A percentile compares a stretch with the other conserved stretches of the same genome.
Conservation (phyloP, 2,329 filamentous ascomycete species). For the Phialophora macrospora region DNA sequence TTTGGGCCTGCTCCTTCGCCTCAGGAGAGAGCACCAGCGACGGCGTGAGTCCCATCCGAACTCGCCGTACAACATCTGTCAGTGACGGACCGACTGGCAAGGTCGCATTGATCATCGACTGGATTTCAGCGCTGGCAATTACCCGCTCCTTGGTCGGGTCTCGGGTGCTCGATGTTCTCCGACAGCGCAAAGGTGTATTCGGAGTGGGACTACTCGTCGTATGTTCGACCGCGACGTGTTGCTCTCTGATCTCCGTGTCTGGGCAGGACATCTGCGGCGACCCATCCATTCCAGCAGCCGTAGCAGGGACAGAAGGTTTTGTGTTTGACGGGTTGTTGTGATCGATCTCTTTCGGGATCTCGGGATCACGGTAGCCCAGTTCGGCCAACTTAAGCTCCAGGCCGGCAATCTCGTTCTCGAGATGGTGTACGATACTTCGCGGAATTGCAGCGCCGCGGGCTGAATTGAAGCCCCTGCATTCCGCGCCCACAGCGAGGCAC, state of each 20-base stretch:
- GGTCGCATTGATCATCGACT: constrained; percentile 25
- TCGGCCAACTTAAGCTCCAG: constrained; percentile 13
- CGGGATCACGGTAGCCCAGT: background rate
- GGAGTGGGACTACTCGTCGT: background rate
- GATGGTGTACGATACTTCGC: constrained; percentile 18
- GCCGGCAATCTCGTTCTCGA: constrained; percentile 15
- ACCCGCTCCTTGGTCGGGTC: constrained; percentile 13
- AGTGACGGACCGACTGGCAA: constrained; percentile 28
- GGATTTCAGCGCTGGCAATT: constrained; percentile 28
- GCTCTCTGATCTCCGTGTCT: background rate
- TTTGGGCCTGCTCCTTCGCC: background rate
- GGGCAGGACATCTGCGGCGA: background rate
- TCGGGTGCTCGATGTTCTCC: constrained; percentile 1
- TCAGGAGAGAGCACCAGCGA: constrained; percentile 29
- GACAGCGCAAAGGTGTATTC: background rate
- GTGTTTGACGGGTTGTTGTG: background rate
- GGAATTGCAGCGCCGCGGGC: constrained; percentile 16
- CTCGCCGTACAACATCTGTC: constrained; percentile 37
- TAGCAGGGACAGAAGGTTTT: constrained; percentile 3
- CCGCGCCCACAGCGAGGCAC: constrained; percentile 5
- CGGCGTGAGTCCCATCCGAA: constrained; percentile 42
- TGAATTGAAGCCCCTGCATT: constrained; percentile 1
- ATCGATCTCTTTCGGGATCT: background rate
- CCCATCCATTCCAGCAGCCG: background rate
- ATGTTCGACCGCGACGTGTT: background rate